Evolutionary conservation across 2,329 filamentous ascomycete genomes (phyloP), one percentile per base, ranked within the genome.

Genomic region (Fusarium drepaniforme): DNA sequence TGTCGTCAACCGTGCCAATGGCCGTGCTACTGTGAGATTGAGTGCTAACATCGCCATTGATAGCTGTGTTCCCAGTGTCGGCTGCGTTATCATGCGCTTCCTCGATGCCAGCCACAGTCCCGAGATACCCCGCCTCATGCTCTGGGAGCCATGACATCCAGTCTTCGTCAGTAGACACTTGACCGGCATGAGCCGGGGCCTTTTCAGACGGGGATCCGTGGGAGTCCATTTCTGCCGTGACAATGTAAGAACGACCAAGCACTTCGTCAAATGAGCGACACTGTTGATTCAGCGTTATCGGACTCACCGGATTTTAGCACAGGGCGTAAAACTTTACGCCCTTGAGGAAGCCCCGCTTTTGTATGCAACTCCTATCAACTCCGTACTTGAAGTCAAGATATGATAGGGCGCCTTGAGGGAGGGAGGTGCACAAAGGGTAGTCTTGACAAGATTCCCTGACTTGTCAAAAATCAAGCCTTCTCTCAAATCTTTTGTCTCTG

Each of bases 321-420:
- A 59, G 56, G 56, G 56, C 56, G 53, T 23, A 57, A 57, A 59
- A 12, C 16, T 28, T 59, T 59, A 30, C 56, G 35, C 56, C 56
- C 56, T 40, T 21, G 35, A 35, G 9, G 11, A 57, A 23, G 53
- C 53, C 53, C 53, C 53, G 53, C 53, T 57, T 57, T 57, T 35
- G n/a, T 11, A n/a, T 42, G 33, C 8, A 37, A 21, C 30, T 21
- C 15, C 18, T 56, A 58, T 58, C 30, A 18, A 38, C 33, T 13
- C 33, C 33, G 6, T 37, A 8, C n/a, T 16, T 23, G 18, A n/a
- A 57, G 18, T n/a, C n/a, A n/a, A 57, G 51, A 37, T n/a, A 16
- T 57, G 28, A 16, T 12, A 40, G 38, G 38, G 38, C 18, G 38
- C 8, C 8, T 23, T 46, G 21, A 23, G 12, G 12, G 21, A 23